Base-by-base conservation (phyloP, 495 filamentous ascomycete genomes). In the Achaetomiella virescens region DNA sequence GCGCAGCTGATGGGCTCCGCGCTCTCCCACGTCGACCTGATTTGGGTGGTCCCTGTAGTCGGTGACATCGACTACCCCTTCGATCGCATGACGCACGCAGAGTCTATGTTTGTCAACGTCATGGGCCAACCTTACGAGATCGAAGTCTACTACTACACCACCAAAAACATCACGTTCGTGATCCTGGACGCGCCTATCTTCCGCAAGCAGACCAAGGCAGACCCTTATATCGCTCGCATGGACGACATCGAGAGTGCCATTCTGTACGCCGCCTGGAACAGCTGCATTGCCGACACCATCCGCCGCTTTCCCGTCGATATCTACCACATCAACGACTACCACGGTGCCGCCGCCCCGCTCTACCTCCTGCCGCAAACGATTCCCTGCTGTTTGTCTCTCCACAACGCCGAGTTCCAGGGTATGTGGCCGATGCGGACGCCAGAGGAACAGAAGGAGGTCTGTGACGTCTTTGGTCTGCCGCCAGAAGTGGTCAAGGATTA, bases 291-390 rank as follows among this genome's bases (percentile, higher is more conserved):
- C 1, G 73, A 84, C 50, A 67, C 83, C 0, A 78, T 87, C 51
- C 77, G 66, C 31, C 74, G 79, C 20, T 83, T 81, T 63, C 79
- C 83, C 0, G 74, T 88, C 42, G 85, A 90, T 61, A 63, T 90
- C 20, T 90, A 90, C 63, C 87, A 90, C 65, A 85, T 89, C 63
- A 90, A 90, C 67, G 87, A 90, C 65, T 90, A 89, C 64, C 87
- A 90, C 56, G 87, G 87, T 29, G 83, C 86, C 17, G 68, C 86
- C 6, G 87, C 87, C 36, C 86, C 85, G 11, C 71, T 90, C 7
- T 85, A 90, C 56, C 75, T 88, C 17, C 75, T 89, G 5, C 86
- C 86, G 0, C 61, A 68, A 25, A 85, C 76, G 3, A 78, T 85
- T 38, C 83, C 82, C 0, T 79, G 78, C 62, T 83, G 80, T 57